Evolutionary conservation across 2,329 filamentous ascomycete genomes (phyloP), one percentile per base, ranked within the genome.

Genomic region (Trichoderma sp.): DNA sequence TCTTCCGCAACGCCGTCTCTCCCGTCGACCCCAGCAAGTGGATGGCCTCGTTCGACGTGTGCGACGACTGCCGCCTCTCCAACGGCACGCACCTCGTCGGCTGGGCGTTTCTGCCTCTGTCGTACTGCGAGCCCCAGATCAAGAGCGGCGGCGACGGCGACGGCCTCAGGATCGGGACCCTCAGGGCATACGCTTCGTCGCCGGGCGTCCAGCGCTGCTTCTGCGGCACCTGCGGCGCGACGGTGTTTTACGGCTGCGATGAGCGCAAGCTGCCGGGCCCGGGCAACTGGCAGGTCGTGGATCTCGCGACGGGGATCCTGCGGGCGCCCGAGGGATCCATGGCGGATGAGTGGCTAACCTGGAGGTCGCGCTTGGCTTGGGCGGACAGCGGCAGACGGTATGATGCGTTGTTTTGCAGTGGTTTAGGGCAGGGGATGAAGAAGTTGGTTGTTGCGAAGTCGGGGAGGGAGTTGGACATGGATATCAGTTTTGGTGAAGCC

Each of bases 141-240:
- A 71, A 73, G 19, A 63, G 69, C 2, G 75, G 78, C n/a, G n/a
- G 21, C 21, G 21, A 24, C 21, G 21, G 3, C 21, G 21, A 24
- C 21, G 21, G 21, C 41, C 72, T 82, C 26, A 68, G 71, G 39
- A 70, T 79, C 52, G 80, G 80, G n/a, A 82, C 80, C 2, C 68
- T 78, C n/a, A 80, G 77, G 70, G 75, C 75, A 7, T 83, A 78
- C 65, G 67, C 67, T 3, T 80, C 78, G 2, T 80, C 78, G 1
- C 69, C 74, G 12, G 73, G 72, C 0, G 76, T 78, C n/a, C 64
- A 74, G 26, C 75, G 80, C 15, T 77, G 75, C 0, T 83, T 83
- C 67, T 84, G 82, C 65, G 76, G 78, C 2, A 71, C 68, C 2
- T 84, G 82, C 56, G 80, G 81, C 2, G 81, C 82, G 3, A 82